These are phyloP conservation scores for Scutellaria minor DNA, from an alignment of 257 asterid species.

Conservation along the genomic window DNA sequence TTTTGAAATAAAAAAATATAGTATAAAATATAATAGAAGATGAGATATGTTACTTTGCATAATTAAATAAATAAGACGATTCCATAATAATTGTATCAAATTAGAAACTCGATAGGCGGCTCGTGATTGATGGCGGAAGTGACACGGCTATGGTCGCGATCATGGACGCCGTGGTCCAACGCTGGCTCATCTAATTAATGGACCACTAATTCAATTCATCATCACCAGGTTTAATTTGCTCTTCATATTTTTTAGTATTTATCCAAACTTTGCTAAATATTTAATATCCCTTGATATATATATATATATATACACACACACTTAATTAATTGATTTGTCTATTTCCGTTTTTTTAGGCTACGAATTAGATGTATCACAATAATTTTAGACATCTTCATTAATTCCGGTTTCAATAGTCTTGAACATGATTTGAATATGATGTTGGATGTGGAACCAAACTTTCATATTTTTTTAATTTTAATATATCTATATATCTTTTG, in stretches of 20 bases:
- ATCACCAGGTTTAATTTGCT: neutral
- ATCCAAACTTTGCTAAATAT: neutral
- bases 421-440: too few species aligned
- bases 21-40: too few species aligned
- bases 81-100: too few species aligned
- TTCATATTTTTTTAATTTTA: too few species aligned
- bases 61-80: too few species aligned
- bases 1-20: too few species aligned
- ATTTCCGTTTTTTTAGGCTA: neutral
- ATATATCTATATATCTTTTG: too few species aligned
- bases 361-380: neutral
- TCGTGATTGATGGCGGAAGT: conserved; percentile 16
- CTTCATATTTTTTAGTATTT: neutral
- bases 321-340: neutral
- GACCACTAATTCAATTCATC: neutral
- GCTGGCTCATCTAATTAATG: conserved; percentile 18
- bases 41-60: too few species aligned
- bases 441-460: too few species aligned
- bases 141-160: conserved; percentile 29
- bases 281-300: neutral
- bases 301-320: too few species aligned
- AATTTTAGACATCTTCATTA: neutral
- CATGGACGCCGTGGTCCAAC: conserved; percentile 39
- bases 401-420: too few species aligned
- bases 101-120: neutral